Base-by-base conservation (phyloP, 305 asterid genomes). In the Stenogyne calaminthoides region DNA sequence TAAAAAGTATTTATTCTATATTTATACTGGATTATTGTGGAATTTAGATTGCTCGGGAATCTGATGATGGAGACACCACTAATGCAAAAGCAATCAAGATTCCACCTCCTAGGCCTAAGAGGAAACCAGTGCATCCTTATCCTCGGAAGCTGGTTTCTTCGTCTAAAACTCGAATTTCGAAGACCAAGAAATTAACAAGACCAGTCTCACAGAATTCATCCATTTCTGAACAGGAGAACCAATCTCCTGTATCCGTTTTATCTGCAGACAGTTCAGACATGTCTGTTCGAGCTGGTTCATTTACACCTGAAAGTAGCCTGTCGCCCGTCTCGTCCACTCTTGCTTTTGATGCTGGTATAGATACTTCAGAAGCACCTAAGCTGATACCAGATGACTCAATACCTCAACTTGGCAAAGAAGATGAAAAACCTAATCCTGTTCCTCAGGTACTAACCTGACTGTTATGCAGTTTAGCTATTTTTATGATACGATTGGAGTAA, bases 31-130 rank as follows among this genome's bases (percentile, higher is more conserved):
- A 67, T 62, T 44, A 37, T 9, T 47, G 54, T 61, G 67, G 20
- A 72, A 72, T 67, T 76, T 76, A 93, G 98, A 91, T 93, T 67
- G 81, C 73, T 51, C 97, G 96, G 1, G 94, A 89, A 69, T 70
- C 86, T 14, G 79, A 58, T 62, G 77, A 60, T 29, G 86, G 87
- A 37, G 96, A 89, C 47, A 75, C 64, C 3, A 69, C 73, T 70
- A 64, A 83, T 7, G 85, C 57, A 51, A 86, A 88, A 70, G 73
- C 87, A 55, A 82, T 86, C 15, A 97, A 89, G 57, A 93, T 93
- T 70, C 98, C 98, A 25, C 98, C 98, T 67, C 97, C 98, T 61
- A 89, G 98, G 64, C 98, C 98, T 9, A 93, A 93, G 83, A 87
- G 96, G 77, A 93, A 93, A 74, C 97, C 98, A 0, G 44, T 82